Base-by-base conservation (phyloP, 129 eudicot species). In the Silybum marianum region DNA sequence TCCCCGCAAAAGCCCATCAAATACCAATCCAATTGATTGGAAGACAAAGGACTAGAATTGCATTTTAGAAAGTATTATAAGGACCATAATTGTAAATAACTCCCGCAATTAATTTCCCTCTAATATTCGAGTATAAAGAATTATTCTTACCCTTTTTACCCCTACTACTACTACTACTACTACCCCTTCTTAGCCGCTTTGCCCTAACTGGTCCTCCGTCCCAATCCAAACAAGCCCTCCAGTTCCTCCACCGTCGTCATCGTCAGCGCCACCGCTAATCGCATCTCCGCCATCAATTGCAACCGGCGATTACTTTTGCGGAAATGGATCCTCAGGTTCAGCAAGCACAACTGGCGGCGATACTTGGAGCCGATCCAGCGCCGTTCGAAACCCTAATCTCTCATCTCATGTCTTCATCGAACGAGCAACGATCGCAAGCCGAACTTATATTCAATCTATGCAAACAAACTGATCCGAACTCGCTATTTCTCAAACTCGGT, bases 361-460 rank as follows among this genome's bases (percentile, higher is more conserved):
- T 96, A 60, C 91, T 96, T 11, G 98, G 98, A 0, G 91, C 97
- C 73, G 99, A 96, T 92, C 91, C 93, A 58, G 87, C 94, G 51
- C 97, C 90, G 2, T 96, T 96, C 89, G 99, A 96, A 79, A 86
- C 98, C 83, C 91, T 96, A 76, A 93, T 96, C 18, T 90, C 98
- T 3, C 91, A 91, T 24, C 93, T 96, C 36, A 93, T 96, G 99
- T 86, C 98, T 19, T 80, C 99, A 16, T 89, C 93, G 12, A 96
- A 96, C 88, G 99, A 93, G 51, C 99, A 91, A 76, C 90, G 99
- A 62, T 93, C 99, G 18, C 91, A 96, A 75, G 99, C 99, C 7
- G 99, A 96, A 69, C 67, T 87, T 14, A 32, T 93, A 34, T 95
- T 95, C 85, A 92, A 95, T 74, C 82, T 95, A 34, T 86, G 97